phyloP scores from a whole-genome alignment of 106 monocot genomes.

The Triglochin maritima region DNA sequence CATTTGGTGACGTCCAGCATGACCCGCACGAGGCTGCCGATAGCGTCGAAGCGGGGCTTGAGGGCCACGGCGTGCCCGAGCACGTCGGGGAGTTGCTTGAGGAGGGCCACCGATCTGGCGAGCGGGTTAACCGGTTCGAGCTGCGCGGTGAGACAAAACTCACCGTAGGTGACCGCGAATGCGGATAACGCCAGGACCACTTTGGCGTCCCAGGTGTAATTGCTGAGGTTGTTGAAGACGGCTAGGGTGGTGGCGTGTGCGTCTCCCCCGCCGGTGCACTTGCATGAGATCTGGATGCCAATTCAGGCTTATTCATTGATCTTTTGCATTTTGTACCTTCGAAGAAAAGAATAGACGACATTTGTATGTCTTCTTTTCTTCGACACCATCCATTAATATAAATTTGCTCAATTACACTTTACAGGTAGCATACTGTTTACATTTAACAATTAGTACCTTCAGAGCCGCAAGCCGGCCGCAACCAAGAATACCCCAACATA shows the following conservation, averaged over 20 bases:
- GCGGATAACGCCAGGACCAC: constrained; percentile 53
- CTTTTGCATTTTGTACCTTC: no score
- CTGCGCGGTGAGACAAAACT: constrained; percentile 58
- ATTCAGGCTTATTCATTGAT: neutral
- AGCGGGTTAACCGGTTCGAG: constrained; percentile 53
- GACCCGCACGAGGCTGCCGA: constrained; percentile 44
- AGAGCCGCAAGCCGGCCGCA: no score
- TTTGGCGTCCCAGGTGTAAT: constrained; percentile 64
- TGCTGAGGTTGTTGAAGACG: constrained; percentile 34
- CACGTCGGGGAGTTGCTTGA: constrained; percentile 57
- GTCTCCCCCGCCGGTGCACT: constrained; percentile 34
- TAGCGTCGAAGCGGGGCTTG: constrained; percentile 51
- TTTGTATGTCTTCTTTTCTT: neutral
- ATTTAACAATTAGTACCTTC: neutral
- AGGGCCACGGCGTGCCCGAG: constrained; percentile 40
- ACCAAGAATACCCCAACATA: no score
- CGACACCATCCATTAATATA: neutral
- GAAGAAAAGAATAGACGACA: no score
- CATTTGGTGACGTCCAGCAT: constrained; percentile 58
- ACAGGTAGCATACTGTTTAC: neutral
- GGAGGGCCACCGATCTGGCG: constrained; percentile 36
- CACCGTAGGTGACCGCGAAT: constrained; percentile 48
- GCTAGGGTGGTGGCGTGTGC: constrained; percentile 37
- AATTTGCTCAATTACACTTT: no score
- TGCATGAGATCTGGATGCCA: constrained; percentile 45